Percentiles rank a stretch among this genome's conserved stretches.
Evolutionary conservation across 176 grass and related monocot species (phyloP).

Genomic region (Alopecurus myosuroides): DNA sequence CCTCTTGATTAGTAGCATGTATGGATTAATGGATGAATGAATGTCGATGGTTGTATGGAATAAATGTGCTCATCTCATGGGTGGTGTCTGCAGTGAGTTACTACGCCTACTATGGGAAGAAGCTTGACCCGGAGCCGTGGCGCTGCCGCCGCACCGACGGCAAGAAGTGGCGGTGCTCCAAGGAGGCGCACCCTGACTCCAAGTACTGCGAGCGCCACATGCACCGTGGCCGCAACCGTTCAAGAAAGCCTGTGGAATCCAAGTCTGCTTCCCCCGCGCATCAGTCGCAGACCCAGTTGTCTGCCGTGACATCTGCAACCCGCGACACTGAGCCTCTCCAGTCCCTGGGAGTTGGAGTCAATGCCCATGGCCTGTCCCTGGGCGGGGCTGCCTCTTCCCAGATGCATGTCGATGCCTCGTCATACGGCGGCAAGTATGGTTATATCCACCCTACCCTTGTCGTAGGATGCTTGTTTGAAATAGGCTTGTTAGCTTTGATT

Average conservation of each 20-base stretch:
- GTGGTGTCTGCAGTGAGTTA: constrained; percentile 64
- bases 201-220: constrained; percentile 99
- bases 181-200: constrained; percentile 98
- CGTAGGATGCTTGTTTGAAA: neutral
- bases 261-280: constrained; percentile 50
- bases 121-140: constrained; percentile 92
- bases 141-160: constrained; percentile 95
- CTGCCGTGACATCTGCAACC: constrained; percentile 38
- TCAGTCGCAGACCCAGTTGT: constrained; percentile 48
- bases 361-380: constrained; percentile 52
- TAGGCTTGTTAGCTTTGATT: neutral
- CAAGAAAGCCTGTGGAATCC: constrained; percentile 99
- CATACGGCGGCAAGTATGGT: constrained; percentile 50
- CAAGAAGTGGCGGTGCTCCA: constrained; percentile 99
- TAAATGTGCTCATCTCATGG: constrained; percentile 9
- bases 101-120: constrained; percentile 97
- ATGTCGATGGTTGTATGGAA: neutral
- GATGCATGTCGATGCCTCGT: constrained; percentile 37
- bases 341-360: constrained; percentile 22
- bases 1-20: neutral
- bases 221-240: constrained; percentile 99
- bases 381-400: constrained; percentile 51
- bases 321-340: constrained; percentile 43
- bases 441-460: neutral
- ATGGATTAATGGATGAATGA: neutral